phyloP scores from a whole-genome alignment of 2,329 filamentous ascomycete species.

The Sclerotinia nivalis region DNA sequence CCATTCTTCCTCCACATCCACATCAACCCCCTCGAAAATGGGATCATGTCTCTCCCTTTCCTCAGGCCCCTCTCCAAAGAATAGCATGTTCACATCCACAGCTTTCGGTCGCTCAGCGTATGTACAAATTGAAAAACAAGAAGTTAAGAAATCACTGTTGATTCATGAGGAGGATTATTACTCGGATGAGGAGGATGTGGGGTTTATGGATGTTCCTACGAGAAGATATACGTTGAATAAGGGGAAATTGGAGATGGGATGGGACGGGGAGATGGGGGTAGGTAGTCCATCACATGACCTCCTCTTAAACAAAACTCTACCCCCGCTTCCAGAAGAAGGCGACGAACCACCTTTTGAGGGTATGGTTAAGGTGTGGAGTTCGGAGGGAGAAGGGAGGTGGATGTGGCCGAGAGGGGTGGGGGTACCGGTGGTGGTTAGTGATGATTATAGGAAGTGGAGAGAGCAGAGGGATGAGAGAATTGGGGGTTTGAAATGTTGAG shows the following conservation, averaged over 20 bases:
- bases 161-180: conserved; percentile 7
- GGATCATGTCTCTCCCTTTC: conserved; percentile 11
- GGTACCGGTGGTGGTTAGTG: conserved; percentile 4
- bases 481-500: background rate
- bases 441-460: conserved; percentile 16
- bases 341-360: conserved; percentile 13
- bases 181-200: conserved; percentile 19
- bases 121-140: conserved; percentile 7
- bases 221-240: background rate
- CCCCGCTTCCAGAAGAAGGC: background rate
- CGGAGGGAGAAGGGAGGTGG: background rate
- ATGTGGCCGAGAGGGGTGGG: conserved; percentile 13
- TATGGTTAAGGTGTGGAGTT: conserved; percentile 12
- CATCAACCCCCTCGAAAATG: background rate
- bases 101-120: conserved; percentile 15
- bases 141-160: background rate
- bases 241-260: background rate
- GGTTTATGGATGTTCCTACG: background rate
- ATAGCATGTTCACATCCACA: conserved; percentile 13
- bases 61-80: background rate
- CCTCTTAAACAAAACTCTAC: background rate
- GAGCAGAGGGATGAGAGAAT: conserved; percentile 2
- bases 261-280: background rate
- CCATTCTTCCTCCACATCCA: background rate
- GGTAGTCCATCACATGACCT: background rate